Percentiles rank a stretch among this genome's conserved stretches.
These are phyloP conservation scores for Abrus precatorius DNA, from an alignment of 306 rosid genomes.

Conservation along the genomic window DNA sequence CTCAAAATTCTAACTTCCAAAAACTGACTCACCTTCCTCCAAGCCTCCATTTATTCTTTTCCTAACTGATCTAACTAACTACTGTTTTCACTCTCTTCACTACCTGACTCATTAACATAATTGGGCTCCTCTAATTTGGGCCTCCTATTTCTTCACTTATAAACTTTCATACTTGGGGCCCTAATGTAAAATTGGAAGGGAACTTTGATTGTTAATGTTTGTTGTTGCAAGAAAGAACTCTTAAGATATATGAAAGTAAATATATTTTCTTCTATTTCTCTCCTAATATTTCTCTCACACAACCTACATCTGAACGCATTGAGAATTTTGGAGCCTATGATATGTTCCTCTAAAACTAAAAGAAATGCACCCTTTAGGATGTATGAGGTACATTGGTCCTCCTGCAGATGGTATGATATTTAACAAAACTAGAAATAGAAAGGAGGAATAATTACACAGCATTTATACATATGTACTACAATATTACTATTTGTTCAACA, in stretches of 20 bases:
- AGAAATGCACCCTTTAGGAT: constrained; percentile 28
- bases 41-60: too few relatives aligned
- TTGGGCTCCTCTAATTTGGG: too few relatives aligned
- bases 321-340: constrained; percentile 24
- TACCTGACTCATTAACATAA: too few relatives aligned
- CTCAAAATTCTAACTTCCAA: too few relatives aligned
- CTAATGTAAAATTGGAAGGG: background rate
- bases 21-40: too few relatives aligned
- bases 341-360: constrained; percentile 24
- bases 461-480: constrained; percentile 22
- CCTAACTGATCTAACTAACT: too few relatives aligned
- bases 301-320: background rate
- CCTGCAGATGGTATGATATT: constrained; percentile 13
- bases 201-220: constrained; percentile 15
- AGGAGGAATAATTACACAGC: background rate
- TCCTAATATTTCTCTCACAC: constrained; percentile 35
- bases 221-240: constrained; percentile 18
- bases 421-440: background rate
- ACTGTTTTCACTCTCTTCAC: too few relatives aligned
- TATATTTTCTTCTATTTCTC: background rate
- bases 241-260: constrained; percentile 38
- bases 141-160: background rate
- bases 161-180: constrained; percentile 18
- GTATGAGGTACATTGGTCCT: constrained; percentile 27
- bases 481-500: background rate